phyloP scores from a whole-genome alignment of 2,329 filamentous ascomycete species.

The Trichoderma sp. region DNA sequence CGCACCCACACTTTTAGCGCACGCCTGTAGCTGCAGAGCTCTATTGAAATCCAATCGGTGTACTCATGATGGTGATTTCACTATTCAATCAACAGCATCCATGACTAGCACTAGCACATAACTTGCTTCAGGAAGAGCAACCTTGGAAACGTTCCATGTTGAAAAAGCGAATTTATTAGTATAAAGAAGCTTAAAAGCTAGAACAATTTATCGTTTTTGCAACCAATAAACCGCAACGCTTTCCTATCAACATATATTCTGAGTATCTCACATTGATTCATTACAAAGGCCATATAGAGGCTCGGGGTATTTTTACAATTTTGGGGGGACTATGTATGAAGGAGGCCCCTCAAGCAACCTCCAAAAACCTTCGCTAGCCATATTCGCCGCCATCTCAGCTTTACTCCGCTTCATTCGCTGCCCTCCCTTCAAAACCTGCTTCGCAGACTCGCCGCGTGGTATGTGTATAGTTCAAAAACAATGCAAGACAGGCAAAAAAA shows the following conservation, averaged over 20 bases:
- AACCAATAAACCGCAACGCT: constrained; percentile 8
- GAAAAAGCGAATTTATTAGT: background rate
- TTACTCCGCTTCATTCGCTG: constrained; percentile 22
- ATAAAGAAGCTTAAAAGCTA: background rate
- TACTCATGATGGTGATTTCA: background rate
- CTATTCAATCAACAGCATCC: background rate
- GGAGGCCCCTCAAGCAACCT: constrained; percentile 31
- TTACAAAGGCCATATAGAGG: constrained; percentile 27
- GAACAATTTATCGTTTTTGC: background rate
- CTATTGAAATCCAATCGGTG: constrained; percentile 1
- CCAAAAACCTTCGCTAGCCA: constrained; percentile 32
- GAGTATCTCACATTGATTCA: constrained; percentile 24
- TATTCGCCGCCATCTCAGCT: constrained; percentile 35
- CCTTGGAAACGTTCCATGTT: background rate
- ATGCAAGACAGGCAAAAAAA: constrained; percentile 26
- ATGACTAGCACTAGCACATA: background rate
- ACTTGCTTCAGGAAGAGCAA: background rate
- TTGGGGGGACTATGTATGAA: constrained; percentile 39
- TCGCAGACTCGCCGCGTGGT: constrained; percentile 38
- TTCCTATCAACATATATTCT: constrained; percentile 18
- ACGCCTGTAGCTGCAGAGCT: background rate
- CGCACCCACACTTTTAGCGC: background rate
- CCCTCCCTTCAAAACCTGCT: constrained; percentile 33
- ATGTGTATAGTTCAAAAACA: constrained; percentile 40
- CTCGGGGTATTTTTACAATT: constrained; percentile 36